Conservation (phyloP, 2,329 filamentous ascomycete species). For the Calonectria leucothoes region DNA sequence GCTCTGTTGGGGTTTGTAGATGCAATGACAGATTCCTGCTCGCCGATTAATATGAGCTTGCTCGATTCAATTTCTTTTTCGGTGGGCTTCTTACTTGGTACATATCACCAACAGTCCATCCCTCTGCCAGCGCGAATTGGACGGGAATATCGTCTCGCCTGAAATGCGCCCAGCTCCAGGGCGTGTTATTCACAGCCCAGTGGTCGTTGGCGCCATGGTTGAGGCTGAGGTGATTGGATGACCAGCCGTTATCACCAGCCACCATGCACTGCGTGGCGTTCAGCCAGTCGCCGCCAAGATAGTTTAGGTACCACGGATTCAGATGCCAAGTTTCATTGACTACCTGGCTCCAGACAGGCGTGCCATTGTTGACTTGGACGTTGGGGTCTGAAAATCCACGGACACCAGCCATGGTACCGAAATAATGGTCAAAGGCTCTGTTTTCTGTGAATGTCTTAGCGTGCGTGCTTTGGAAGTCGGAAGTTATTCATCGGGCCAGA, state of each 20-base stretch:
- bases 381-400: constrained; percentile 68
- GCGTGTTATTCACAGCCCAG: constrained; percentile 65
- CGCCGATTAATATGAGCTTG: not conserved
- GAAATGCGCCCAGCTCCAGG: constrained; percentile 64
- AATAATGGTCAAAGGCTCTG: constrained; percentile 59
- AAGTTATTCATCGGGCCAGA: constrained; percentile 6
- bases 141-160: constrained; percentile 64
- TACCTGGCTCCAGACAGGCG: not conserved
- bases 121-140: constrained; percentile 66
- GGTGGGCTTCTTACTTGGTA: constrained; percentile 49
- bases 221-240: constrained; percentile 62
- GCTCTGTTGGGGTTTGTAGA: constrained; percentile 66
- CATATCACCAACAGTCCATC: constrained; percentile 67
- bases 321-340: constrained; percentile 35
- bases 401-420: constrained; percentile 66
- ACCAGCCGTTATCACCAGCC: constrained; percentile 63
- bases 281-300: constrained; percentile 60
- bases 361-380: constrained; percentile 49
- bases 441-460: constrained; percentile 40
- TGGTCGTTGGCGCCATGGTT: constrained; percentile 64
- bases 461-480: not conserved
- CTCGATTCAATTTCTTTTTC: not conserved
- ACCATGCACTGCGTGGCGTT: constrained; percentile 66
- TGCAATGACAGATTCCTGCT: constrained; percentile 59
- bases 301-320: constrained; percentile 66